Evolutionary conservation across 2,329 filamentous ascomycete species (phyloP).

Genomic region (Cladophialophora carrionii): DNA sequence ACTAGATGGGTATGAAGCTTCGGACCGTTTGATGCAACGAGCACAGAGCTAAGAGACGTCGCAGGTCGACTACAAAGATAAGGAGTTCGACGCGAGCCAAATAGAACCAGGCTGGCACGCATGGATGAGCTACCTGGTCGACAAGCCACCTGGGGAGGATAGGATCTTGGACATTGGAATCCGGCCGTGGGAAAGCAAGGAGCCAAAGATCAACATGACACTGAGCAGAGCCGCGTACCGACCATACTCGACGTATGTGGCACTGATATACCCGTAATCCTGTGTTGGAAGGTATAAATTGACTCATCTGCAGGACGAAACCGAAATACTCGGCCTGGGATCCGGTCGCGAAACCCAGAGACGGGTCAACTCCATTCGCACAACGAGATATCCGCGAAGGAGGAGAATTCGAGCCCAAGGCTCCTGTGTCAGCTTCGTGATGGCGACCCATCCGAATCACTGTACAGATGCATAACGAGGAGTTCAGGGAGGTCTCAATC

Average conservation of each 20-base stretch:
- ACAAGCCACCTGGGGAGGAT: constrained; percentile 81
- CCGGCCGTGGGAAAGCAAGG: constrained; percentile 74
- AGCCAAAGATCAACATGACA: constrained; percentile 76
- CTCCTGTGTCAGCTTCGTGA: constrained; percentile 1
- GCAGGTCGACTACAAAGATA: constrained; percentile 95
- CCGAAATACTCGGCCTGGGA: constrained; percentile 44
- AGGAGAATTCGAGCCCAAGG: constrained; percentile 19
- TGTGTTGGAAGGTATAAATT: constrained; percentile 1
- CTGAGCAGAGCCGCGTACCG: constrained; percentile 78
- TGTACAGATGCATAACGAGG: constrained; percentile 34
- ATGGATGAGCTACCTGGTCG: constrained; percentile 93
- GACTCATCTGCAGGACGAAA: constrained; percentile 40
- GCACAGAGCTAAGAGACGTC: constrained; percentile 71
- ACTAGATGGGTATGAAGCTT: constrained; percentile 28
- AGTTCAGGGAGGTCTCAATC: constrained; percentile 22
- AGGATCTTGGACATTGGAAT: constrained; percentile 67
- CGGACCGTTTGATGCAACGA: constrained; percentile 43
- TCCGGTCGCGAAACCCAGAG: constrained; percentile 43
- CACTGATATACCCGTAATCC: neutral
- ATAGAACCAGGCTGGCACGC: constrained; percentile 98
- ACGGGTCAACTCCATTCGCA: constrained; percentile 25
- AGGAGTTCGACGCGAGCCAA: constrained; percentile 67
- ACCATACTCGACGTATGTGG: constrained; percentile 89
- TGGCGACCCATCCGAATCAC: neutral
- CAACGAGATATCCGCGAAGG: constrained; percentile 24